A percentile compares a stretch with the other conserved stretches of the same genome.
phyloP scores from a whole-genome alignment of 306 rosid genomes.

The Trichosanthes truncata region DNA sequence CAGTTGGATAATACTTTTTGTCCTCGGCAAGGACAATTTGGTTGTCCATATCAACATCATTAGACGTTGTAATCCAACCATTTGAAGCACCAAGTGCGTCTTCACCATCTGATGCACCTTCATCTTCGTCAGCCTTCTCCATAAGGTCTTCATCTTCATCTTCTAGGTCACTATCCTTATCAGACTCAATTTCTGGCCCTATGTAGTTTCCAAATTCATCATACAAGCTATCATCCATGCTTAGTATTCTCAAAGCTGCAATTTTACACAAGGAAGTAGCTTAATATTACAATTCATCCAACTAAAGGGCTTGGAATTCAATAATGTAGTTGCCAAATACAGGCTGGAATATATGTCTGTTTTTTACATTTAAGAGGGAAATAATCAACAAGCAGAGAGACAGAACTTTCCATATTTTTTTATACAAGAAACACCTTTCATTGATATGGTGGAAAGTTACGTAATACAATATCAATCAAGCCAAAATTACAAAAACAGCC shows the following conservation, averaged over 20 bases:
- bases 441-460: not conserved
- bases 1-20: constrained; percentile 92
- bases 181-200: constrained; percentile 95
- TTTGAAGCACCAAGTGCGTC: constrained; percentile 30
- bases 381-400: not conserved
- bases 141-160: constrained; percentile 54
- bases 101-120: constrained; percentile 48
- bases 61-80: constrained; percentile 68
- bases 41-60: constrained; percentile 67
- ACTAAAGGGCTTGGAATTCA: not conserved
- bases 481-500: not conserved
- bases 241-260: constrained; percentile 16
- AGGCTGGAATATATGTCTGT: not conserved
- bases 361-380: not conserved
- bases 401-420: not conserved
- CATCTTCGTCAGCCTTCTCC: constrained; percentile 35
- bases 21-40: constrained; percentile 95
- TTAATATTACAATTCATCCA: not conserved
- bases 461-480: not conserved
- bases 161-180: constrained; percentile 70
- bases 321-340: not conserved
- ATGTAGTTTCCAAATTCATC: constrained; percentile 98
- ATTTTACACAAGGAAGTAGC: not conserved
- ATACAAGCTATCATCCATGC: constrained; percentile 91
- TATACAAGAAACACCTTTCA: not conserved